Conservation (phyloP, 2,329 filamentous ascomycete species). For the Fusarium sp. region DNA sequence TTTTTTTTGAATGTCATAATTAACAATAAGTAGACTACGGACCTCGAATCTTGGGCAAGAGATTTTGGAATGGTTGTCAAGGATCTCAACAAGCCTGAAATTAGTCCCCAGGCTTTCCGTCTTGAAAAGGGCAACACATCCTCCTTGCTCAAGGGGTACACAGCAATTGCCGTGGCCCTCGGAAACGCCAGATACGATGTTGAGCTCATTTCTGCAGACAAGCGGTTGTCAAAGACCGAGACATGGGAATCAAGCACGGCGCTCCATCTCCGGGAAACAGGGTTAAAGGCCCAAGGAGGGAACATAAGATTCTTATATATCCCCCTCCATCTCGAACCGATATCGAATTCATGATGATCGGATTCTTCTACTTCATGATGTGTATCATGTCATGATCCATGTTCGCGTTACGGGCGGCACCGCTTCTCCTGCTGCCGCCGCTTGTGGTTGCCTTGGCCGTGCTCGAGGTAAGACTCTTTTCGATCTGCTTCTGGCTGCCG, state of each 20-base stretch:
- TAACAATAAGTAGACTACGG: constrained; percentile 30
- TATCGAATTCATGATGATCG: constrained; percentile 19
- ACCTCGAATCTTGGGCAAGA: constrained; percentile 41
- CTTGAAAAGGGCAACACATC: constrained; percentile 45
- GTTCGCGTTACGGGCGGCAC: constrained; percentile 18
- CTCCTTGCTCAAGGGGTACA: constrained; percentile 42
- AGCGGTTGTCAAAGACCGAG: constrained; percentile 35
- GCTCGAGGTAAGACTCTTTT: constrained; percentile 39
- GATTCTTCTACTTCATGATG: constrained; percentile 42
- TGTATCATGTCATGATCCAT: constrained; percentile 45
- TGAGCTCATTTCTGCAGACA: constrained; percentile 42
- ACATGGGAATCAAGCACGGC: constrained; percentile 40
- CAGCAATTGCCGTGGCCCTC: constrained; percentile 42
- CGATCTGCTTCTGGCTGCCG: constrained; percentile 39
- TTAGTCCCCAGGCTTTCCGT: constrained; percentile 43
- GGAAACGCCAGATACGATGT: constrained; percentile 43
- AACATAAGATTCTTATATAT: constrained; percentile 44
- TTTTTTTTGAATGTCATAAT: constrained; percentile 3
- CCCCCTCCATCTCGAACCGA: constrained; percentile 41
- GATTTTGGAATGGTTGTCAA: constrained; percentile 41
- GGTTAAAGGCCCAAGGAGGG: constrained; percentile 40
- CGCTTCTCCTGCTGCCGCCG: constrained; percentile 28
- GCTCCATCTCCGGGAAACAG: constrained; percentile 43
- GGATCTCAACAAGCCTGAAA: constrained; percentile 40
- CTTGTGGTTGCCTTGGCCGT: constrained; percentile 29